Base-by-base conservation (phyloP, 257 asterid species). In the Haberlea rhodopensis region DNA sequence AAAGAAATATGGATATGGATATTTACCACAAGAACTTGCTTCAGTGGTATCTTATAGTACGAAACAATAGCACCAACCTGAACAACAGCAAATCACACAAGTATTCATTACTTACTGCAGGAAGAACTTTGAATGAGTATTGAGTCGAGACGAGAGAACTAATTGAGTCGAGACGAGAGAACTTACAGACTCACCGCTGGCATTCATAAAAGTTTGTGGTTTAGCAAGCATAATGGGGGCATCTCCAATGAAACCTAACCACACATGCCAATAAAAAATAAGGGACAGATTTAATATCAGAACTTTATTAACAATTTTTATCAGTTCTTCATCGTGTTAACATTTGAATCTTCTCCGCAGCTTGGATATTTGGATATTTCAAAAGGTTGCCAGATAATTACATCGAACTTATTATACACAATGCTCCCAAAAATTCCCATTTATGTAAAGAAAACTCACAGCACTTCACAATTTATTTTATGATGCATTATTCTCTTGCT, bases 121-220 rank as follows among this genome's bases (percentile, higher is more conserved):
- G 31, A 62, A 29, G 52, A 22, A 29, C 1, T 32, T 15, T 15
- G 37, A 70, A 49, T 56, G 54, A 31, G 68, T 54, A 64, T 23
- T 27, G 61, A 29, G 74, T 29, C 19, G 53, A 66, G 90, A 59
- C 40, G 55, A 69, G 84, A 34, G 73, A 80, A 94, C 95, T 94
- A n/a, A 64, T 23, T 27, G 61, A 29, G 74, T 29, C 19, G 53
- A 66, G 90, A 59, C 40, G 55, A 69, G 84, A 34, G 73, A 80
- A 94, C 95, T 94, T 88, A 94, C 99, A 86, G 99, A 94, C 97
- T 94, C 97, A 85, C 99, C 99, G 76, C 99, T 94, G 59, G 87
- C 95, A 83, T 94, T 94, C 96, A 94, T 88, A 76, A 87, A 94
- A 16, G 96, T 94, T 71, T 86, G 97, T 8, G 99, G 99, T 61